Percentiles rank a stretch among this genome's conserved stretches.
Conservation (phyloP, 495 filamentous ascomycete genomes). For the Emericellopsis terricola region DNA sequence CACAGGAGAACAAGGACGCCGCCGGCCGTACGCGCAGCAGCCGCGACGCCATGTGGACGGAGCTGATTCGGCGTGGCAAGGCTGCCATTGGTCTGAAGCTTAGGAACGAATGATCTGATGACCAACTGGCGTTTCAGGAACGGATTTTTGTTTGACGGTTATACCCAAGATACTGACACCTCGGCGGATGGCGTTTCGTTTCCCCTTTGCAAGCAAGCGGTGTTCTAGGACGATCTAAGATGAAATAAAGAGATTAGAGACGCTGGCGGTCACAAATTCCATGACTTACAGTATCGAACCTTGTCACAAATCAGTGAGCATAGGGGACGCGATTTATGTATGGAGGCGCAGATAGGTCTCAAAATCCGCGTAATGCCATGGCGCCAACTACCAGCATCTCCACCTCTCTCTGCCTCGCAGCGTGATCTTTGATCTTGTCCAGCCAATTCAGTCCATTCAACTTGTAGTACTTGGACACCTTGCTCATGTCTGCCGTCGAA, state of each 20-base stretch:
- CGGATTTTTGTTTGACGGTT: not conserved
- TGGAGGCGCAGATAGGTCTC: no score
- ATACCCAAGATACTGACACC: no score
- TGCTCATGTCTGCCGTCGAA: constrained; percentile 40
- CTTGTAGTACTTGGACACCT: constrained; percentile 72
- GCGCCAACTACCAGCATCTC: constrained; percentile 46
- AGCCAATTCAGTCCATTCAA: constrained; percentile 35
- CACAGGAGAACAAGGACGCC: constrained; percentile 84
- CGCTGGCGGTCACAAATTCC: no score
- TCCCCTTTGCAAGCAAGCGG: no score
- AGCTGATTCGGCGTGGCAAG: constrained; percentile 46
- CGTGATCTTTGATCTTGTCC: constrained; percentile 14
- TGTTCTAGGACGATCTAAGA: no score
- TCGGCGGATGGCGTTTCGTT: no score
- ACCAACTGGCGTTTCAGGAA: not conserved
- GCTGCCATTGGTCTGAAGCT: constrained; percentile 19
- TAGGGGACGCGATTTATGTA: no score
- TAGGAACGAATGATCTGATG: not conserved
- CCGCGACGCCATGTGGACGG: constrained; percentile 50
- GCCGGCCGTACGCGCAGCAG: constrained; percentile 60
- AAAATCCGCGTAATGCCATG: constrained; percentile 55
- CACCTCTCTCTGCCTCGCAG: constrained; percentile 26
- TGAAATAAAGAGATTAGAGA: no score
- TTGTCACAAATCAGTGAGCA: no score
- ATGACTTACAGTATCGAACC: no score